Percentiles rank a stretch among this genome's conserved stretches.
These are phyloP conservation scores for Pelargonium nanum DNA, from an alignment of 345 rosid species.

Conservation along the genomic window DNA sequence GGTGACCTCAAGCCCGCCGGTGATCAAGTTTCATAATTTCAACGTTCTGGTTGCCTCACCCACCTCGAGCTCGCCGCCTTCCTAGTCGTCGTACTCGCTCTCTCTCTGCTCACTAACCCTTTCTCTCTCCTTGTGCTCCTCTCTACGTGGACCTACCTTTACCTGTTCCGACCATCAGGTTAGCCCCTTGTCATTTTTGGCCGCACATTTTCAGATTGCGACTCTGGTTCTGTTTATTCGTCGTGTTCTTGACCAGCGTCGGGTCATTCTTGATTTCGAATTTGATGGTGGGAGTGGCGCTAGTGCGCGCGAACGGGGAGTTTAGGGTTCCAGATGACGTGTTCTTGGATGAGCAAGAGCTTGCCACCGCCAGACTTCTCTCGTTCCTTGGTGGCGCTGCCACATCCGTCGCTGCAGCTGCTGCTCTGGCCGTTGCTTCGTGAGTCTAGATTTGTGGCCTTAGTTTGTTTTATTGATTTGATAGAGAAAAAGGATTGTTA, in stretches of 20 bases:
- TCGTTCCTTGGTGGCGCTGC: too few species aligned
- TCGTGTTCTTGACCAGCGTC: neutral
- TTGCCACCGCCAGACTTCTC: too few species aligned
- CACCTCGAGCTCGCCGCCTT: neutral
- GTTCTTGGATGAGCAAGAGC: neutral
- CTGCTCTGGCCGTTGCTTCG: too few species aligned
- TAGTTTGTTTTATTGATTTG: too few species aligned
- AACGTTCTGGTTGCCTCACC: too few species aligned
- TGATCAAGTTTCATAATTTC: too few species aligned
- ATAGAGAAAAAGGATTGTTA: too few species aligned
- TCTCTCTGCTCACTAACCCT: neutral
- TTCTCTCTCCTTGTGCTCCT: neutral
- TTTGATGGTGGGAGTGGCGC: neutral
- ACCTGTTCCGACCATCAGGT: neutral
- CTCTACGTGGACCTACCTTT: neutral
- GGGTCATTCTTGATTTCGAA: neutral
- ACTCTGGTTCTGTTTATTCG: neutral
- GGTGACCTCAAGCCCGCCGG: too few species aligned
- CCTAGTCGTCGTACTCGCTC: neutral
- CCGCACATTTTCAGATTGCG: neutral
- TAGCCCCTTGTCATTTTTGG: neutral
- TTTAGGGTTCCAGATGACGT: neutral
- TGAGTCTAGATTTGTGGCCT: too few species aligned
- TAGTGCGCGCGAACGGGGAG: neutral
- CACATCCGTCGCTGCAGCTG: too few species aligned